Evolutionary conservation across 176 grass and related monocot species (phyloP).

Genomic region (Oryza glaberrima): DNA sequence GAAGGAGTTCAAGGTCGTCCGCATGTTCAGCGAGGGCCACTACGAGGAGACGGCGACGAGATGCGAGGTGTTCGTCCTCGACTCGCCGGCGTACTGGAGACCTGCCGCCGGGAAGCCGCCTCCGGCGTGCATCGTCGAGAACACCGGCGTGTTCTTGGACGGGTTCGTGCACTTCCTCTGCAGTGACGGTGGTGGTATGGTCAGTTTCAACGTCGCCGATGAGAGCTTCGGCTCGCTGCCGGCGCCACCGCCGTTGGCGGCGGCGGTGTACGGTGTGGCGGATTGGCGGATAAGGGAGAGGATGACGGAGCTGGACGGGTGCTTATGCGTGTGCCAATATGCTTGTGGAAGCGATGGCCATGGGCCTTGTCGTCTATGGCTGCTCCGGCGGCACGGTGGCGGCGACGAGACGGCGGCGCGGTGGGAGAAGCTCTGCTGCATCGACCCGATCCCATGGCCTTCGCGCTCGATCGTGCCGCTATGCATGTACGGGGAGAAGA

Average conservation of each 20-base stretch:
- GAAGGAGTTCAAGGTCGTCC: not conserved
- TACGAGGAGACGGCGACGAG: not conserved
- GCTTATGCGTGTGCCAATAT: conserved; percentile 26
- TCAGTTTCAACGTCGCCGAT: not conserved
- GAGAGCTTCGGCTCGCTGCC: not conserved
- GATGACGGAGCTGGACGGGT: conserved; percentile 36
- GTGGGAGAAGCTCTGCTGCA: conserved; percentile 24
- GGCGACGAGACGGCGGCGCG: not conserved
- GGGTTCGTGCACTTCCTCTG: not conserved
- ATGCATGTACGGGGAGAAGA: not conserved
- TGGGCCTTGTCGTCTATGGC: not conserved
- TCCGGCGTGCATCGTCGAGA: not conserved
- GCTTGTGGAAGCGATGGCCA: not conserved
- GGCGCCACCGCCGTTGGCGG: too few species aligned
- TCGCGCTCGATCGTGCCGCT: conserved; percentile 13
- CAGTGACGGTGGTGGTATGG: not conserved
- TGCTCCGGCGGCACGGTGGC: not conserved
- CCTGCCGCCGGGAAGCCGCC: not conserved
- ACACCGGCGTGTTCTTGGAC: not conserved
- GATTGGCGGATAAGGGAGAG: not conserved
- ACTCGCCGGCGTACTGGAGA: not conserved
- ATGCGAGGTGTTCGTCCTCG: conserved; percentile 12
- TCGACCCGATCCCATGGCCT: conserved; percentile 13
- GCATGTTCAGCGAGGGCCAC: not conserved
- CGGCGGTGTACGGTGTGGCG: too few species aligned